These are phyloP conservation scores for Jatropha podagrica DNA, from an alignment of 441 rosid species.

Conservation along the genomic window DNA sequence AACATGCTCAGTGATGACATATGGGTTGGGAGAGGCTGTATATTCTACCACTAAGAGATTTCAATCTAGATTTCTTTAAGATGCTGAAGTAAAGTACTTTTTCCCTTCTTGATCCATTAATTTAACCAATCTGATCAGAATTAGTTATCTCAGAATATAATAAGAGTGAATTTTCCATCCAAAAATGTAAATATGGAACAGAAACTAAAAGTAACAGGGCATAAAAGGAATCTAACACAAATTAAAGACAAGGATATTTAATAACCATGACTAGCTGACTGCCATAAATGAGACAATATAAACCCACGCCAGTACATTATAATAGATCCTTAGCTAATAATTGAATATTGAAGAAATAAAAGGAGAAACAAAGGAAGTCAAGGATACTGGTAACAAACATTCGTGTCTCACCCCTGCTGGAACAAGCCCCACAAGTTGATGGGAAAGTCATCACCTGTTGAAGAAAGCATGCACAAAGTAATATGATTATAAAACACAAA, in stretches of 20 bases:
- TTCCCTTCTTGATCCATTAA: background rate
- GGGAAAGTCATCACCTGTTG: slow-evolving; percentile 95
- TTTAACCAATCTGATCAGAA: background rate
- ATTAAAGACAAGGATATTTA: background rate
- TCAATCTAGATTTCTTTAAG: background rate
- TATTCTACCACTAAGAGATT: background rate
- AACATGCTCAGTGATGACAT: background rate
- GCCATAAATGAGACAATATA: background rate
- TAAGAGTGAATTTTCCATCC: background rate
- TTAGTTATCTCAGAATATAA: background rate
- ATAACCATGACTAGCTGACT: background rate
- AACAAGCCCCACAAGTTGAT: slow-evolving; percentile 88
- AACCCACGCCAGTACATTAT: background rate
- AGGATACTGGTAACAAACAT: slow-evolving; percentile 99
- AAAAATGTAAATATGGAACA: background rate
- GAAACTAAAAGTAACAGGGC: background rate
- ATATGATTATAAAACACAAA: background rate
- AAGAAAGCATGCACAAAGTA: slow-evolving; percentile 19
- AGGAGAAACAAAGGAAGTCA: background rate
- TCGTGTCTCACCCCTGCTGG: slow-evolving; percentile 70
- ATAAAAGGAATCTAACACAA: background rate
- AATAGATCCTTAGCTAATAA: background rate
- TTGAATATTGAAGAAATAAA: background rate
- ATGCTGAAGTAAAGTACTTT: background rate
- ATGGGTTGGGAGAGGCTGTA: background rate